Evolutionary conservation across 495 filamentous ascomycete species (phyloP), one percentile per base, ranked within the genome.

Genomic region (Stereocaulon alpinum): DNA sequence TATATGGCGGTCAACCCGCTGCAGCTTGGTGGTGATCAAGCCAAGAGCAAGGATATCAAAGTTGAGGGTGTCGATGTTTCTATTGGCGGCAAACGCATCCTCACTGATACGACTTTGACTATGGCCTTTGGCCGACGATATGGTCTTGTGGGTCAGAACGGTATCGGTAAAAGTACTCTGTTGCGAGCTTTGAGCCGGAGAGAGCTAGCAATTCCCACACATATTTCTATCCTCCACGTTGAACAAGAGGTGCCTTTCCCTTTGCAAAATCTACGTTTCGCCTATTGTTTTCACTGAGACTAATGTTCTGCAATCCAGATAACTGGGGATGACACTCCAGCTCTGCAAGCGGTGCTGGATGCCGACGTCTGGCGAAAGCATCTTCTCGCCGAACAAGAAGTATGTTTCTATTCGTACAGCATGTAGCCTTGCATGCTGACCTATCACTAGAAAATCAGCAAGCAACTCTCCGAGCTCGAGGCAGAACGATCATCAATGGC

Each of bases 21-120:
- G 44, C 93, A 96, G 66, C 64, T 97, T 61, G 91, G 89, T 47
- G 73, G 81, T n/a, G 84, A 86, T 62, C 72, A 80, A 56, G 73
- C 83, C 12, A 97, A 97, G 85, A 96, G 91, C 71, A 99, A 99
- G 78, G 93, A 99, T 71, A 94, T 99, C 77, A 99, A 97, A 76
- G 76, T 99, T 61, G 93, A 99, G 66, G 86, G 88, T 61, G 86
- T 95, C 67, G 93, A 99, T 75, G 86, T 97, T 50, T 83, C 90
- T 44, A 96, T 99, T 64, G 83, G 88, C 56, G 94, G 91, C 18
- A 78, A 81, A 63, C 83, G 93, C 55, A 99, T 99, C 63, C 69
- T 99, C 64, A 87, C 82, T 45, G 94, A 97, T 70, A 95, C 91
- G 20, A 86, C 80, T 20, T 72, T 99, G 50, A 96, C 91, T 2